A percentile compares a stretch with the other conserved stretches of the same genome.
phyloP scores from a whole-genome alignment of 768 basidiomycete species.

The Lepiota venenata region DNA sequence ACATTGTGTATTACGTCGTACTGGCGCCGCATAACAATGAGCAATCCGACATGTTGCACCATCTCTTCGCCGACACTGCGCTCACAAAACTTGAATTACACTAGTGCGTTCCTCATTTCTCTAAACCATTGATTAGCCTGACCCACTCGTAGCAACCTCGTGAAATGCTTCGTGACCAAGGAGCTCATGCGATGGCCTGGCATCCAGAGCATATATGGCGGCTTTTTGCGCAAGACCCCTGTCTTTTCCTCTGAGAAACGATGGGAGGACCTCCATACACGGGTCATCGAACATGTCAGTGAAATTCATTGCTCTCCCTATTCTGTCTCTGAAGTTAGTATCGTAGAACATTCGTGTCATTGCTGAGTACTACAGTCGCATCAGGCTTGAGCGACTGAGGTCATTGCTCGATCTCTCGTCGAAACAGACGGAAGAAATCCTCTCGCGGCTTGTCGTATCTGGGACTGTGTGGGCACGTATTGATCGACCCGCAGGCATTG shows the following conservation, averaged over 20 bases:
- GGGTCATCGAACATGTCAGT: constrained; percentile 95
- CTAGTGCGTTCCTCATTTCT: constrained; percentile 48
- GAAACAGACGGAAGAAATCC: constrained; percentile 82
- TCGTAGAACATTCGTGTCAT: constrained; percentile 92
- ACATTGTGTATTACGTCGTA: constrained; percentile 92
- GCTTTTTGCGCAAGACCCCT: constrained; percentile 72
- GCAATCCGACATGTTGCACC: constrained; percentile 95
- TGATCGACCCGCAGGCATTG: constrained; percentile 87
- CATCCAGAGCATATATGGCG: constrained; percentile 84
- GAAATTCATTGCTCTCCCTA: not conserved
- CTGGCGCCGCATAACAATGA: constrained; percentile 95
- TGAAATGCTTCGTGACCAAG: constrained; percentile 90
- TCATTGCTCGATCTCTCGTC: constrained; percentile 81
- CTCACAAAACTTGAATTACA: constrained; percentile 80
- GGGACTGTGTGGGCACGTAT: constrained; percentile 92
- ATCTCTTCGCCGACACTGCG: constrained; percentile 75
- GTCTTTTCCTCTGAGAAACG: constrained; percentile 78
- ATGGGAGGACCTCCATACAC: constrained; percentile 94
- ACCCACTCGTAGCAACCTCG: constrained; percentile 65
- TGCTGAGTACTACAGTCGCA: constrained; percentile 91
- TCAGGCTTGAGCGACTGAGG: constrained; percentile 79
- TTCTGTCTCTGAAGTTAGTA: constrained; percentile 7
- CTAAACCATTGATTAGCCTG: constrained; percentile 12
- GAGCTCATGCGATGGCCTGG: constrained; percentile 98
- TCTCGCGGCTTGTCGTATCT: constrained; percentile 87